A percentile compares a stretch with the other conserved stretches of the same genome.
Evolutionary conservation across 495 filamentous ascomycete species (phyloP).

Genomic region (Pseudomonodictys pantanalensis): DNA sequence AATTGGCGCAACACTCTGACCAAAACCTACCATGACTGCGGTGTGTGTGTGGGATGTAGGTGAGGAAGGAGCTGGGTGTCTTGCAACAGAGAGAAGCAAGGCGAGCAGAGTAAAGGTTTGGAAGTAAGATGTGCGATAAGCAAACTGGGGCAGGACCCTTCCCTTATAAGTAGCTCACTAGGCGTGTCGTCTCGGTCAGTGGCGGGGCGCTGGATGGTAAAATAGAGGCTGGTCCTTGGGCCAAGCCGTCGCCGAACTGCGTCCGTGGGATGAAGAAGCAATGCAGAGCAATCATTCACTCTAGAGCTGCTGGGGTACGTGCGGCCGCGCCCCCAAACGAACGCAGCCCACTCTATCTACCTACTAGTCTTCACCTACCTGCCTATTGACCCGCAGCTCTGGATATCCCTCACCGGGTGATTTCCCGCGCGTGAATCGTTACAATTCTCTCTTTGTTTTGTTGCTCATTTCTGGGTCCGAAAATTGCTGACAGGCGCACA

Average conservation of each 20-base stretch:
- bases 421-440: neutral
- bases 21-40: slow-evolving; percentile 29
- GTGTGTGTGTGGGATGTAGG: slow-evolving; percentile 4
- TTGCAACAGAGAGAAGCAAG: neutral
- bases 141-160: slow-evolving; percentile 13
- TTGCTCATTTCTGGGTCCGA: neutral
- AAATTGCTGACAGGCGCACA: slow-evolving; percentile 9
- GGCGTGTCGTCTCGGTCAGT: slow-evolving; percentile 18
- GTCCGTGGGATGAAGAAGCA: slow-evolving; percentile 37
- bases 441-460: neutral
- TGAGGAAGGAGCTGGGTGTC: neutral
- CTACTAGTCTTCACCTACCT: no score
- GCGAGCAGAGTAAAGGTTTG: neutral
- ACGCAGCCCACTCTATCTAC: neutral
- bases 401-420: neutral
- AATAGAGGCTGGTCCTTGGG: slow-evolving; percentile 20
- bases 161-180: slow-evolving; percentile 6
- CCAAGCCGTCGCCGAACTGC: slow-evolving; percentile 30
- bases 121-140: neutral
- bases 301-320: neutral
- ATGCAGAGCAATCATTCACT: slow-evolving; percentile 19
- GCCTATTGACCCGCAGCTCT: slow-evolving; percentile 11
- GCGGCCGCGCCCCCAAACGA: neutral
- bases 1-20: neutral
- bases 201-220: slow-evolving; percentile 19